Conservation (phyloP, 2,329 filamentous ascomycete genomes). For the Pestalotiopsis sp. region DNA sequence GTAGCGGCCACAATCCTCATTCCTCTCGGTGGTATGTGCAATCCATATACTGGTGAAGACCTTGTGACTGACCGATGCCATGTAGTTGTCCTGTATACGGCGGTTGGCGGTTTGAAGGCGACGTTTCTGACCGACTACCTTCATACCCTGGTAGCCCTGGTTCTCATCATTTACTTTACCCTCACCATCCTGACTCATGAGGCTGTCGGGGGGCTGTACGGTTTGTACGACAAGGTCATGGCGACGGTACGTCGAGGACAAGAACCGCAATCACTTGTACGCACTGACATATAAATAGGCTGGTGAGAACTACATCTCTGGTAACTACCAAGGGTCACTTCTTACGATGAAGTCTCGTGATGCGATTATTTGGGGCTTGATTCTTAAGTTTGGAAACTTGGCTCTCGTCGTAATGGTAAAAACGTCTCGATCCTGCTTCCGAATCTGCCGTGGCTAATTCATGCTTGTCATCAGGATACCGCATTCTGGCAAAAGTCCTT, state of each 20-base stretch:
- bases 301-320: constrained; percentile 40
- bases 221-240: constrained; percentile 48
- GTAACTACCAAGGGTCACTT: constrained; percentile 49
- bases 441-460: background rate
- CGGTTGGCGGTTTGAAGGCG: constrained; percentile 49
- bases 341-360: constrained; percentile 50
- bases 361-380: constrained; percentile 45
- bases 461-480: constrained; percentile 33
- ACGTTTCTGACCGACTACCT: constrained; percentile 52
- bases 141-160: constrained; percentile 48
- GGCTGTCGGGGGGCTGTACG: constrained; percentile 41
- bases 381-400: constrained; percentile 51
- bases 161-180: constrained; percentile 51
- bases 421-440: background rate
- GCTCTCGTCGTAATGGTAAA: constrained; percentile 48
- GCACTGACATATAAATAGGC: background rate
- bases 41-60: background rate
- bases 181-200: constrained; percentile 44
- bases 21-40: constrained; percentile 38
- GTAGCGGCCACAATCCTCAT: constrained; percentile 48
- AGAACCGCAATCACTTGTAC: background rate
- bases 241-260: constrained; percentile 33
- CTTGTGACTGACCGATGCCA: background rate
- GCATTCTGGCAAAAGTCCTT: constrained; percentile 57
- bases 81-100: constrained; percentile 48